A percentile compares a stretch with the other conserved stretches of the same genome.
phyloP scores from a whole-genome alignment of 371 early-diverging fungal species.

The Mucor circinelloides region DNA sequence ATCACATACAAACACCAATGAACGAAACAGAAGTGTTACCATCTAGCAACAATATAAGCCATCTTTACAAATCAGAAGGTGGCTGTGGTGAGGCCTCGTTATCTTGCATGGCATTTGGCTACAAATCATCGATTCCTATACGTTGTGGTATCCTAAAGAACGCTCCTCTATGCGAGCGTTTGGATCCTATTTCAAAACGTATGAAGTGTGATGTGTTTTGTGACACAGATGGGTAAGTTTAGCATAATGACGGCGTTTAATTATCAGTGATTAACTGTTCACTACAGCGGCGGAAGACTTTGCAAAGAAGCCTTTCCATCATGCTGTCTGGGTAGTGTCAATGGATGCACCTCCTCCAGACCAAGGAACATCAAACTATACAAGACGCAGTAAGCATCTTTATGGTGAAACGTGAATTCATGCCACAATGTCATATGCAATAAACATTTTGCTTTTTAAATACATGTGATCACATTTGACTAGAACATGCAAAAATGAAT shows the following conservation, averaged over 20 bases:
- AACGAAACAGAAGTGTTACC: conserved; percentile 4
- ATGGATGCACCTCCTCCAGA: conserved; percentile 12
- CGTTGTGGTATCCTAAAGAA: conserved; percentile 4
- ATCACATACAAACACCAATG: conserved; percentile 3
- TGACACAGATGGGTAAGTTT: conserved; percentile 15
- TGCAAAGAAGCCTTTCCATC: conserved; percentile 5
- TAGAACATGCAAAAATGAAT: background rate
- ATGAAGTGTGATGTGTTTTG: conserved; percentile 15
- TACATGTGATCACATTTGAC: background rate
- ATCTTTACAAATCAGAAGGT: background rate
- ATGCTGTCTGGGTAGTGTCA: conserved; percentile 2
- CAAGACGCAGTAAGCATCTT: background rate
- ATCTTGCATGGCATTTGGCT: conserved; percentile 15
- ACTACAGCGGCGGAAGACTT: conserved; percentile 8
- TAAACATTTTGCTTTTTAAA: background rate
- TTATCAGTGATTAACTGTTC: background rate
- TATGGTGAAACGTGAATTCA: conserved; percentile 1
- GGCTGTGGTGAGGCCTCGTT: conserved; percentile 10
- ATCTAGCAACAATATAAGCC: background rate
- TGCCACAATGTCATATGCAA: conserved; percentile 5
- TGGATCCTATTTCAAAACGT: background rate
- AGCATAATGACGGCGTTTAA: background rate
- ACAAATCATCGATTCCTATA: conserved; percentile 1
- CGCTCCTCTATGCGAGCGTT: conserved; percentile 8
- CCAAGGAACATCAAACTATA: conserved; percentile 9